Conservation (phyloP, 345 rosid genomes). For the Gossypium stocksii region DNA sequence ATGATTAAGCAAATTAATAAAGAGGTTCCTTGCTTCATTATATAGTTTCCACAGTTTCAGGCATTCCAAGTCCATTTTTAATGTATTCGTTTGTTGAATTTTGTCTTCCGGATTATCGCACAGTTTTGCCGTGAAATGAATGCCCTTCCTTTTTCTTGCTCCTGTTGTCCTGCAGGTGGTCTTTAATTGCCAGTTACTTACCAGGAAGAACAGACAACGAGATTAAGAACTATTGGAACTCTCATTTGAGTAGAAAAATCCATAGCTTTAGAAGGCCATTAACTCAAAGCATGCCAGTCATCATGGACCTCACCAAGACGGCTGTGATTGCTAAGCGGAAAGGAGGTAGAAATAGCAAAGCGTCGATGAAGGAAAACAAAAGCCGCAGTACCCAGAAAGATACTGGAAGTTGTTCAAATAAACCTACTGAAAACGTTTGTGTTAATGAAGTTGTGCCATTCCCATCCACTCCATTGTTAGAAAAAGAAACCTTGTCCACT, state of each 20-base stretch:
- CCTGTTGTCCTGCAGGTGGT: conserved; percentile 41
- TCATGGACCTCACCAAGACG: conserved; percentile 17
- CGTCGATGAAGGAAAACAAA: conserved; percentile 25
- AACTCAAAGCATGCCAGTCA: background rate
- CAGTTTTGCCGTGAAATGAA: background rate
- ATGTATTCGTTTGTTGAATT: too few species aligned
- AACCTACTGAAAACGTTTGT: background rate
- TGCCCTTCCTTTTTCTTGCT: background rate
- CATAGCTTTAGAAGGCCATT: conserved; percentile 29
- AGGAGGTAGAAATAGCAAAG: conserved; percentile 28
- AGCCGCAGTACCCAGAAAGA: background rate
- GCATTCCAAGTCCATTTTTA: too few species aligned
- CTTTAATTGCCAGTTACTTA: conserved; percentile 54
- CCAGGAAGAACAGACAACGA: conserved; percentile 77
- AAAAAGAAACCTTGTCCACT: conserved; percentile 20
- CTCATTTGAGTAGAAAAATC: conserved; percentile 53
- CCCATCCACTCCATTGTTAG: conserved; percentile 6
- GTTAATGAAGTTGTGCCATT: background rate
- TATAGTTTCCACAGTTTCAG: too few species aligned
- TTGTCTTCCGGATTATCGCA: too few species aligned
- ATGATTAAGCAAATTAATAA: too few species aligned
- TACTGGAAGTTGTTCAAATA: background rate
- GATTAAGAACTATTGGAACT: conserved; percentile 69
- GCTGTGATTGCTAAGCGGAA: conserved; percentile 13
- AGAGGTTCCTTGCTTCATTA: too few species aligned